phyloP scores from a whole-genome alignment of 352 stramenopile species.

The Saprolegnia parasitica region DNA sequence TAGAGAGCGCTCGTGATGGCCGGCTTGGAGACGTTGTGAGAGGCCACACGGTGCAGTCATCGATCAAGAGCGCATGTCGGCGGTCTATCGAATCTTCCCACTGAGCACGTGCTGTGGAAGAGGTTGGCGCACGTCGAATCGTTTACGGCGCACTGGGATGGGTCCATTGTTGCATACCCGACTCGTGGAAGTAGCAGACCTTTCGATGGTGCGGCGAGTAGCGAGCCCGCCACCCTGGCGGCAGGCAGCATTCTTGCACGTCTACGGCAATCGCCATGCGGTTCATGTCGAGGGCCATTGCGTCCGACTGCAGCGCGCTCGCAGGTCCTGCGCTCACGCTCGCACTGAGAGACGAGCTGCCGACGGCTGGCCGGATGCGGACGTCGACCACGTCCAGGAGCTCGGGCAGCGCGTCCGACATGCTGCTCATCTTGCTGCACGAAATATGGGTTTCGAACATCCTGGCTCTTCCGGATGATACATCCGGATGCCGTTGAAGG shows the following conservation, averaged over 20 bases:
- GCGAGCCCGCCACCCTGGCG: slow-evolving; percentile 21
- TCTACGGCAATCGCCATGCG: slow-evolving; percentile 20
- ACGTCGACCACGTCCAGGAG: slow-evolving; percentile 25
- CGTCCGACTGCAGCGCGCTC: slow-evolving; percentile 11
- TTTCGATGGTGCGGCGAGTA: slow-evolving; percentile 18
- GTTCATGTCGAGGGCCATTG: slow-evolving; percentile 18
- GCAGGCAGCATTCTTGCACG: slow-evolving; percentile 24
- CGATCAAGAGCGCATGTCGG: no score
- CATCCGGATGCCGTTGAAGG: no score
- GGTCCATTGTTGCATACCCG: slow-evolving; percentile 15
- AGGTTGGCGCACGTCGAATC: no score
- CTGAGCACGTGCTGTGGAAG: no score
- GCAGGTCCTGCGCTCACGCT: not conserved
- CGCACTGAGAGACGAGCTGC: not conserved
- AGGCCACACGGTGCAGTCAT: no score
- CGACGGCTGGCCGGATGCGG: slow-evolving; percentile 1
- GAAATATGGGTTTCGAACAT: not conserved
- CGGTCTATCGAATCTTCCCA: no score
- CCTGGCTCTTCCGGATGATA: no score
- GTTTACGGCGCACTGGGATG: slow-evolving; percentile 15
- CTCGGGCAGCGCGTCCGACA: not conserved
- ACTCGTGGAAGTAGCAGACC: slow-evolving; percentile 22
- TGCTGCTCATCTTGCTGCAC: not conserved
- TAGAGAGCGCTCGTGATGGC: no score
- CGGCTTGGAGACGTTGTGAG: no score